These are phyloP conservation scores for Aspergillus glaucus DNA, from an alignment of 2,329 filamentous ascomycete genomes.

Conservation along the genomic window DNA sequence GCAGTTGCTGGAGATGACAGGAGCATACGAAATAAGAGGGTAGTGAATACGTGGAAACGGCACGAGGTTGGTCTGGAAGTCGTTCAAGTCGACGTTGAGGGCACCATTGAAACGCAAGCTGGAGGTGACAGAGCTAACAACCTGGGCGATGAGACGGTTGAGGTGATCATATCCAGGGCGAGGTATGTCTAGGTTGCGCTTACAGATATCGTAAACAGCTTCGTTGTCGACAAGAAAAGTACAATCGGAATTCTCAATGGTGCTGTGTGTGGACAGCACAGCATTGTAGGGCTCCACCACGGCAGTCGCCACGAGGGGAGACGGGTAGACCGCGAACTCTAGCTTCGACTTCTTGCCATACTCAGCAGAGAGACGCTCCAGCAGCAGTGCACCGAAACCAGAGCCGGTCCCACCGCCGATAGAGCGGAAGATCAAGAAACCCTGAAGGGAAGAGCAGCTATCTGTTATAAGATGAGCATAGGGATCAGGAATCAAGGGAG, in stretches of 20 bases:
- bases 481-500: conserved; percentile 7
- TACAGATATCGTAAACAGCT: conserved; percentile 63
- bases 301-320: conserved; percentile 57
- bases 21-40: conserved; percentile 59
- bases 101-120: conserved; percentile 60
- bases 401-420: conserved; percentile 63
- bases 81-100: conserved; percentile 61
- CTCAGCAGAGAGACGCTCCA: conserved; percentile 58
- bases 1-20: conserved; percentile 62
- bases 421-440: conserved; percentile 63
- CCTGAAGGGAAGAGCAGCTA: conserved; percentile 60
- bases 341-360: conserved; percentile 65
- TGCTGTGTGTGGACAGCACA: conserved; percentile 51
- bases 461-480: conserved; percentile 37
- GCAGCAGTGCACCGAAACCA: conserved; percentile 59
- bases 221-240: conserved; percentile 65
- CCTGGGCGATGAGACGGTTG: conserved; percentile 61
- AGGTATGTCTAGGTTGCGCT: conserved; percentile 58
- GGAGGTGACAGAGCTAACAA: conserved; percentile 61
- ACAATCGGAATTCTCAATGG: conserved; percentile 62
- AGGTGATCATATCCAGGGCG: conserved; percentile 60
- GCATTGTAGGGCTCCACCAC: conserved; percentile 65
- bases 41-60: conserved; percentile 64
- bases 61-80: conserved; percentile 65
- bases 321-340: conserved; percentile 61